Base-by-base conservation (phyloP, 2,329 filamentous ascomycete genomes). In the Colletotrichum coccodes region DNA sequence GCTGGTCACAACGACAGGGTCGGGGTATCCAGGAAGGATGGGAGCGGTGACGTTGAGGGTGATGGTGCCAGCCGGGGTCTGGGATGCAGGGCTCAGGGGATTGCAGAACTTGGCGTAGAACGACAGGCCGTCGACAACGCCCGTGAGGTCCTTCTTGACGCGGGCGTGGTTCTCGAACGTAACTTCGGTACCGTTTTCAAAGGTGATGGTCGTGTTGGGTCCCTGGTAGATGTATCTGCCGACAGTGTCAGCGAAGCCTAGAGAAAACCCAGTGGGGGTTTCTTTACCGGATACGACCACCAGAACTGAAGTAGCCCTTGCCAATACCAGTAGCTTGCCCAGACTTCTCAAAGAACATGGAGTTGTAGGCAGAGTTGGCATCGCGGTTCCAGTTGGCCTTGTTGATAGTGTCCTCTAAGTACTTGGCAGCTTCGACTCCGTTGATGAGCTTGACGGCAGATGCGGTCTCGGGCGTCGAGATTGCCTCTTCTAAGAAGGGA, bases 51-150 rank as follows among this genome's bases (percentile, higher is more conserved):
- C 18, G 23, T 56, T 53, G 4, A 64, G 32, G 12, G 52, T 16
- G 1, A 42, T 70, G 14, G 70, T 59, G 28, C 64, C 30, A 6
- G 52, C 52, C 0, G 71, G 30, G 8, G 64, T 40, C 12, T 30
- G 28, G 26, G 12, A 23, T 40, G 59, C 54, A 3, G 63, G 60
- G 5, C 64, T 34, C 2, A 38, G 53, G 8, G 72, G 73, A 32
- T 63, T 70, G 74, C 79, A 82, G 64, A 82, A 81, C 56, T 72
- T 75, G 21, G 71, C 57, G 59, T 78, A 82, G 71, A 79, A 78
- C 14, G 76, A 76, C 2, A 70, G 70, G 6, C 79, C 79, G 50
- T 80, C 76, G 0, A 72, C 71, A 8, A 82, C 72, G 49, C 72
- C 74, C 6, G 70, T 72, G 62, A 80, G 73, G 47, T 77, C 66